Evolutionary conservation across 768 basidiomycete species (phyloP), one percentile per base, ranked within the genome.

Genomic region (Suillus ampliporus): DNA sequence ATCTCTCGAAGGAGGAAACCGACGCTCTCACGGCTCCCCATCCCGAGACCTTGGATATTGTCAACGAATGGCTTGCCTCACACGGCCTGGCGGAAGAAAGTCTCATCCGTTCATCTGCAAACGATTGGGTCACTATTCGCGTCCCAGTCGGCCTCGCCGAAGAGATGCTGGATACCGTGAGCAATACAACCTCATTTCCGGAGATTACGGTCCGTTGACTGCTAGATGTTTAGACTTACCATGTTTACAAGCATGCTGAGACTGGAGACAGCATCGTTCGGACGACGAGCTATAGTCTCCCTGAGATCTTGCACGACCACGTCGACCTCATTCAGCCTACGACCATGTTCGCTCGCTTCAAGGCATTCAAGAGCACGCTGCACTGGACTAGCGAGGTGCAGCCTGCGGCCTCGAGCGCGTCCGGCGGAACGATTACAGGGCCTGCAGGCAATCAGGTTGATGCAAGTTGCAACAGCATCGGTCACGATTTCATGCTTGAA

Each of bases 271-370:
- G 79, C 15, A 71, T 90, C 28, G 77, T 90, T 63, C 84, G 91
- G 59, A 89, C 91, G 19, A 87, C 85, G 4, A 79, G 78, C 62
- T 92, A 90, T 77, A 87, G 85, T 67, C 82, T 92, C n/a, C 90
- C 90, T 0, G 78, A 79, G 57, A 65, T 82, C 58, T 73, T 91
- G 51, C 81, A 87, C 65, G 75, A 78, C 4, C 88, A 91, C 68
- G 72, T 91, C 58, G 89, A 90, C 40, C 73, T 91, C 37, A 77
- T 92, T 26, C 89, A 91, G 64, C 90, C 91, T 0, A 91, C 90
- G 2, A 91, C 89, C 1, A 82, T 85, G 72, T 92, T 91, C 68
- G 77, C 80, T 44, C 82, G 82, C 60, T 74, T 77, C 62, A 83
- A 79, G 65, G 74, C 74, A 9, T 75, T 83, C 60, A 79, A 68